phyloP scores from a whole-genome alignment of 352 stramenopile species.

The Pythium biforme region DNA sequence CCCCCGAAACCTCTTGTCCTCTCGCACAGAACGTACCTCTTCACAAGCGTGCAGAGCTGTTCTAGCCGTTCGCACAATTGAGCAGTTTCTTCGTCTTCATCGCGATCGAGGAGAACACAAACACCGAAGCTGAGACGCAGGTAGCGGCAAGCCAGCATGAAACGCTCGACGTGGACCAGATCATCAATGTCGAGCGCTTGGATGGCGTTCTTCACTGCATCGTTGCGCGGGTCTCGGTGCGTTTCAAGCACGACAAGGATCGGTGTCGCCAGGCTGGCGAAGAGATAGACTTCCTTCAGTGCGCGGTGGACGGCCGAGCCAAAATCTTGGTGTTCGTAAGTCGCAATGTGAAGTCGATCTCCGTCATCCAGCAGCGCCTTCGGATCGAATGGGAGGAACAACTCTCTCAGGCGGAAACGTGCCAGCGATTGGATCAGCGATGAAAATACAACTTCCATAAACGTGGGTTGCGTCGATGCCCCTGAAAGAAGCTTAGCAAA shows the following conservation, averaged over 20 bases:
- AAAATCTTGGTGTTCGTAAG: slow-evolving; percentile 73
- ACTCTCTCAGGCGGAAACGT: slow-evolving; percentile 55
- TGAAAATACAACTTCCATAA: slow-evolving; percentile 57
- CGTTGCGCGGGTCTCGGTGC: slow-evolving; percentile 3
- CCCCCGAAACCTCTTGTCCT: background rate
- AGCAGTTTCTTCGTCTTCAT: slow-evolving; percentile 27
- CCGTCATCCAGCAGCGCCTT: slow-evolving; percentile 28
- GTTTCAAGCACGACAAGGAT: slow-evolving; percentile 34
- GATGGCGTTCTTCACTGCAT: slow-evolving; percentile 19
- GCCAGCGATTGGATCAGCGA: slow-evolving; percentile 48
- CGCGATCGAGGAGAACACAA: slow-evolving; percentile 21
- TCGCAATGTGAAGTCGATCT: slow-evolving; percentile 30
- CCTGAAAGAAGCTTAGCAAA: slow-evolving; percentile 36
- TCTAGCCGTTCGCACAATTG: slow-evolving; percentile 37
- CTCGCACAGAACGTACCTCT: slow-evolving; percentile 33
- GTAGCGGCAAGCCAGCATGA: slow-evolving; percentile 52
- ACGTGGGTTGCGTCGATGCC: slow-evolving; percentile 13
- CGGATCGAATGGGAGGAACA: slow-evolving; percentile 66
- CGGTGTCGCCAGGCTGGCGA: slow-evolving; percentile 34
- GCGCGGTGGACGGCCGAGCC: slow-evolving; percentile 73
- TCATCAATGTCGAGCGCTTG: slow-evolving; percentile 32
- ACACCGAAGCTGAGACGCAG: slow-evolving; percentile 45
- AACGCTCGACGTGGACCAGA: slow-evolving; percentile 54
- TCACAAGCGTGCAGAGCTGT: slow-evolving; percentile 42
- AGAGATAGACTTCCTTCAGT: slow-evolving; percentile 53